These are phyloP conservation scores for Fusarium solani-melongenae DNA, from an alignment of 2,329 filamentous ascomycete species.

Conservation along the genomic window DNA sequence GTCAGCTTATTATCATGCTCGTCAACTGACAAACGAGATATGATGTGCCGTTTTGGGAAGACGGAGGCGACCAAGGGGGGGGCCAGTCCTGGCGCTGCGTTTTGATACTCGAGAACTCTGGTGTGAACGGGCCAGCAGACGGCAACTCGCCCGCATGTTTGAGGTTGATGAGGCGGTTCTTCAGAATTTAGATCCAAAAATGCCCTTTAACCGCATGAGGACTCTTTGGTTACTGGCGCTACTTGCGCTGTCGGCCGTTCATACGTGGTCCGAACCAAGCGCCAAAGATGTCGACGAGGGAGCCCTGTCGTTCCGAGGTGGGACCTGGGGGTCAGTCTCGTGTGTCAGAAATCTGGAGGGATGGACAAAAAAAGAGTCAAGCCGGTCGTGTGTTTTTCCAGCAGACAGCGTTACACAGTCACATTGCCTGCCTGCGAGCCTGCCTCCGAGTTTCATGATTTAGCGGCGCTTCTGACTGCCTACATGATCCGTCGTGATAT, in stretches of 20 bases:
- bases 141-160: conserved; percentile 53
- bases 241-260: conserved; percentile 7
- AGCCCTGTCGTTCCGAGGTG: conserved; percentile 33
- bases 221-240: conserved; percentile 3
- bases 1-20: conserved; percentile 26
- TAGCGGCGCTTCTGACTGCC: conserved; percentile 6
- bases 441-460: conserved; percentile 18
- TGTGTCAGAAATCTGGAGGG: conserved; percentile 35
- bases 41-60: not conserved
- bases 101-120: not conserved
- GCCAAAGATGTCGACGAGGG: conserved; percentile 22
- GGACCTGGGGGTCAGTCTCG: conserved; percentile 30
- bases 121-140: conserved; percentile 32
- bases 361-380: conserved; percentile 1
- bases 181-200: conserved; percentile 26
- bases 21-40: conserved; percentile 8
- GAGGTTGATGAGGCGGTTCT: conserved; percentile 61
- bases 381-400: conserved; percentile 6
- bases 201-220: conserved; percentile 12
- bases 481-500: conserved; percentile 3
- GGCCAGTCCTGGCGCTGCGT: not conserved
- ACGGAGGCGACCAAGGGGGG: not conserved
- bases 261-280: conserved; percentile 22
- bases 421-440: not conserved
- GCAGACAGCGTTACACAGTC: conserved; percentile 8